phyloP scores from a whole-genome alignment of 495 filamentous ascomycete genomes.

The Pyronema domesticum region DNA sequence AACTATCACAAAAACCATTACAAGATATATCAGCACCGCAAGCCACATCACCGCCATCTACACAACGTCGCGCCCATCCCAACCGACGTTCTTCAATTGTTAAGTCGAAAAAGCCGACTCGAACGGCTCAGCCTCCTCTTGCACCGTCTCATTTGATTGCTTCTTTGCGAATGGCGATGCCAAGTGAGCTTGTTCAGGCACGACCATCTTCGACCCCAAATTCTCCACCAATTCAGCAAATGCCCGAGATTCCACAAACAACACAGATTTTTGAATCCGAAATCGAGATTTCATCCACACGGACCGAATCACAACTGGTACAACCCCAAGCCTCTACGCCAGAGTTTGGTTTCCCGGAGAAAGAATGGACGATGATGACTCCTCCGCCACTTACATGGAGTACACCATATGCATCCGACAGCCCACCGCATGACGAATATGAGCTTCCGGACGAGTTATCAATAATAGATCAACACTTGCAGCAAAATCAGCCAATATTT shows the following conservation, averaged over 20 bases:
- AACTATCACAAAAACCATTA: not conserved
- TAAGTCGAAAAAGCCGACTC: not conserved
- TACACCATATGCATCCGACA: not conserved
- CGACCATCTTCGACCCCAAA: not conserved
- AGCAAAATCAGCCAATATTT: not conserved
- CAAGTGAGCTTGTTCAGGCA: not conserved
- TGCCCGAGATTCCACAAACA: not conserved
- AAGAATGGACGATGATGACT: constrained; percentile 2
- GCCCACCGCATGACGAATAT: not conserved
- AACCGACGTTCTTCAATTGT: not conserved
- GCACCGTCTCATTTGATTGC: no score
- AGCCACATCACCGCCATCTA: not conserved
- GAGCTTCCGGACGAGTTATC: not conserved
- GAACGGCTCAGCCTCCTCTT: not conserved
- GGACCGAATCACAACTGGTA: not conserved
- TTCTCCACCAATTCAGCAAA: not conserved
- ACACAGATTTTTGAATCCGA: not conserved
- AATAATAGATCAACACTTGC: not conserved
- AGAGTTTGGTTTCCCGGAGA: not conserved
- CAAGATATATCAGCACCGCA: not conserved
- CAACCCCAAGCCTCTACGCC: not conserved
- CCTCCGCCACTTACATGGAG: not conserved
- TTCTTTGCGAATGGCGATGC: no score
- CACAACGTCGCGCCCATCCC: not conserved
- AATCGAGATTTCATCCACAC: not conserved